These are phyloP conservation scores for Tuber microsphaerosporum DNA, from an alignment of 495 filamentous ascomycete genomes.

Conservation along the genomic window DNA sequence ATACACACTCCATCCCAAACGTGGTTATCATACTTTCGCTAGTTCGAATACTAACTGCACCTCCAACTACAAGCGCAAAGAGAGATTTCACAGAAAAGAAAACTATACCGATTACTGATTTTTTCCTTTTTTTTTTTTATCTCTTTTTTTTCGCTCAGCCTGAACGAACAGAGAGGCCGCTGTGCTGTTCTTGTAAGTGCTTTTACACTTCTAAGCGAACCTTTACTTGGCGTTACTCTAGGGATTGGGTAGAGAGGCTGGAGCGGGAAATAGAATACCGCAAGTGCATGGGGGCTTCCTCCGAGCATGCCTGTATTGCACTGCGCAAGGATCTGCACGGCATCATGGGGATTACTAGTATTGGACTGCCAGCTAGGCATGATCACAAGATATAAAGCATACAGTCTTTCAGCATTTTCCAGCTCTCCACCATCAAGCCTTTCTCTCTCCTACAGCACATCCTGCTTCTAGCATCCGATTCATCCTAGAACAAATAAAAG, in stretches of 20 bases:
- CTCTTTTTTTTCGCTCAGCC: neutral
- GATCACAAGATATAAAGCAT: neutral
- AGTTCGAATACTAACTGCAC: neutral
- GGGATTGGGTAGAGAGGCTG: neutral
- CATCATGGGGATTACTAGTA: neutral
- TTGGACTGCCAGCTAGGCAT: neutral
- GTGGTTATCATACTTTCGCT: neutral
- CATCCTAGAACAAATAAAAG: neutral
- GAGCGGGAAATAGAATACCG: neutral
- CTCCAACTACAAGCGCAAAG: neutral
- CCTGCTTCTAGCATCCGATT: neutral
- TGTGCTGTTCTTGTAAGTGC: slow-evolving; percentile 1
- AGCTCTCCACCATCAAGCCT: neutral
- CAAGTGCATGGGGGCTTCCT: neutral
- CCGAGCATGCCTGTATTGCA: neutral
- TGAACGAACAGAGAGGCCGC: neutral
- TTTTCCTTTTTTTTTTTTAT: neutral
- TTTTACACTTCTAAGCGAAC: neutral
- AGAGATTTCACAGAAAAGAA: neutral
- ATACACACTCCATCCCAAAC: neutral
- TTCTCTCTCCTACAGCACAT: neutral
- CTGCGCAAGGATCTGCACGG: neutral
- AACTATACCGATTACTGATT: neutral
- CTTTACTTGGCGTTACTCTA: neutral
- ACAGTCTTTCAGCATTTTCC: neutral